Evolutionary conservation across 108 stramenopile species (phyloP).

Genomic region (Pseudonitzschia delicatissima): DNA sequence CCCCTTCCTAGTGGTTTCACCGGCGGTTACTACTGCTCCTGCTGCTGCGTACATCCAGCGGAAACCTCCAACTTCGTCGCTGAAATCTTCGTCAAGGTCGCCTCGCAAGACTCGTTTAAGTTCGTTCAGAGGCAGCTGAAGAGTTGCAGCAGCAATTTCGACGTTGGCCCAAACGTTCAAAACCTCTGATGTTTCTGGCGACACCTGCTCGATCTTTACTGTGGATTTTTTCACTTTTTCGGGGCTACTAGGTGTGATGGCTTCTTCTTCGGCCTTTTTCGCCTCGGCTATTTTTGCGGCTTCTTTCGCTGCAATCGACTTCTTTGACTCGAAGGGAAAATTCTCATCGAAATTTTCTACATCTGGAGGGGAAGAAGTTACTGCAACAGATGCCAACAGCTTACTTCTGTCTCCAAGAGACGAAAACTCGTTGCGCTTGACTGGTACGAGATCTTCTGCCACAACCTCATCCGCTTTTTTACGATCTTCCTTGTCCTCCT

Average conservation of each 20-base stretch:
- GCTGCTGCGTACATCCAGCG: conserved; percentile 77
- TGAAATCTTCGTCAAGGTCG: conserved; percentile 75
- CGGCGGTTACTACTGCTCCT: conserved; percentile 76
- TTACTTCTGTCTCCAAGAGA: conserved; percentile 62
- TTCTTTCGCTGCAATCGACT: conserved; percentile 41
- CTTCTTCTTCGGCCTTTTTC: conserved; percentile 22
- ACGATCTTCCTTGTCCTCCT: conserved; percentile 14
- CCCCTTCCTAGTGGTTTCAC: conserved; percentile 37
- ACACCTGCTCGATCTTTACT: conserved; percentile 80
- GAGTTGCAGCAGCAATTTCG: conserved; percentile 73
- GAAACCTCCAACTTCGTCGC: conserved; percentile 84
- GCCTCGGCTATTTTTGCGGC: conserved; percentile 19
- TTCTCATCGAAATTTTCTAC: conserved; percentile 65
- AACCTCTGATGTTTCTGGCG: conserved; percentile 54
- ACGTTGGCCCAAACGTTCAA: conserved; percentile 80
- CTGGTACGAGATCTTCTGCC: conserved; percentile 42
- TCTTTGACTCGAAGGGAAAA: conserved; percentile 62
- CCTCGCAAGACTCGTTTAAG: conserved; percentile 63
- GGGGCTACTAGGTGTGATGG: conserved; percentile 28
- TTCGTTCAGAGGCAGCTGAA: conserved; percentile 70
- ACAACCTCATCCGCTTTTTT: conserved; percentile 11
- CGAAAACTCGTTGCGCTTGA: conserved; percentile 73
- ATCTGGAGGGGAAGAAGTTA: conserved; percentile 52
- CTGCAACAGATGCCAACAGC: conserved; percentile 54
- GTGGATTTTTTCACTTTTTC: conserved; percentile 59